Evolutionary conservation across 257 asterid genomes (phyloP), one percentile per base, ranked within the genome.

Genomic region (Prunella vulgaris): DNA sequence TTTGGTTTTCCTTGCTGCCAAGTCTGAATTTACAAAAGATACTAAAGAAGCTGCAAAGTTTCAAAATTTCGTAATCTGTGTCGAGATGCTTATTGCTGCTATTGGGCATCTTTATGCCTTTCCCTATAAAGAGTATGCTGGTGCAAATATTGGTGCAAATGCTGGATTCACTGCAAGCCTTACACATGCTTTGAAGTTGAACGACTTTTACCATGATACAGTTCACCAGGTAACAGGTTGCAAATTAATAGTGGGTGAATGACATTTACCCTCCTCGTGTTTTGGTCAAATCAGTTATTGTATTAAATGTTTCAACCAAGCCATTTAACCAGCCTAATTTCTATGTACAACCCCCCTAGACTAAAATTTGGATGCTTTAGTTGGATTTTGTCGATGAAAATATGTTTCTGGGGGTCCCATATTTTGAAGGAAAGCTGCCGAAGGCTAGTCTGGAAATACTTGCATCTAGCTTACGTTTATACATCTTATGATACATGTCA

Each of bases 41-140:
- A 85, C 96, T 3, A 83, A 83, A 66, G 93, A 89, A 72, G 99
- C 99, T 74, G 98, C 99, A 60, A 89, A 91, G 51, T 86, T 89
- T 67, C 99, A 89, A 74, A 85, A 85, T 76, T 89, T 94, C 46
- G 79, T 94, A 73, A 84, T 94, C 66, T 94, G 99, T 71, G 90
- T 94, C 6, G 99, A 94, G 88, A 94, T 94, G 99, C 96, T 94
- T 68, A 78, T 94, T 80, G 98, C 99, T 52, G 99, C 99, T 38
- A 73, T 83, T 14, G 99, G 93, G 18, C 99, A 89, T 82, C 84
- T 94, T 57, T 94, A 84, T 77, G 98, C 99, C 38, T 94, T 94
- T 44, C 99, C 99, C 66, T 86, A 94, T 72, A 89, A 77, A 80
- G 99, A 91, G 77, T 92, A 91, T 76, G 95, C 99, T 66, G 95